Base-by-base conservation (phyloP, 352 stramenopile species). In the Phytophthora megakarya region DNA sequence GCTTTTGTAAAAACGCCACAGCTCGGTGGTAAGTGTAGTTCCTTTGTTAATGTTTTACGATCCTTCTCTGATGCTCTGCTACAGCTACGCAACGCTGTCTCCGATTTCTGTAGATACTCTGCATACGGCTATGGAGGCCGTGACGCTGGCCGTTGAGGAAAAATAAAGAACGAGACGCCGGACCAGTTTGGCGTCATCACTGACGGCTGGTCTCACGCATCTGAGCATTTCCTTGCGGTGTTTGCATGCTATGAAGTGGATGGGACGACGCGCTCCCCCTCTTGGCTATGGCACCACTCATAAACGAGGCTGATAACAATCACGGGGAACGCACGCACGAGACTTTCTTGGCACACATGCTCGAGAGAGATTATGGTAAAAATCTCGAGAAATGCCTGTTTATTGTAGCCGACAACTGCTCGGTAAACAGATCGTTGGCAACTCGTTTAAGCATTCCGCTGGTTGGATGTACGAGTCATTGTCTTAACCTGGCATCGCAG, bases 271-370 rank as follows among this genome's bases (percentile, higher is more conserved):
- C 2, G 8, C 6, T 4, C 5, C 38, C 38, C 6, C n/a, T 25
- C 5, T 21, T 45, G 2, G 22, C n/a, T 10, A 45, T 45, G 38
- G 16, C 38, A 5, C 25, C 50, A 7, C 50, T 49, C 5, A 21
- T 58, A 0, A 46, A 61, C 18, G 22, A 51, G 5, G 30, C 37
- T 10, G 19, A 28, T 9, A 6, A 50, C 3, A 19, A 60, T 9
- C 51, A 26, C 18, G 43, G 26, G 6, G 39, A 25, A 1, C n/a
- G n/a, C 39, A 33, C 39, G 12, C 39, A 51, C 4, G 8, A 21
- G n/a, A n/a, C n/a, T n/a, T 62, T 49, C 15, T 23, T 48, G 5
- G 43, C 44, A 12, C 7, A 26, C 0, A 63, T 63, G 55, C 43
- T 55, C 9, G 0, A n/a, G 18, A 33, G 43, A 3, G 55, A 54